Base-by-base conservation (phyloP, 768 basidiomycete genomes). In the Thelephora ganbajun region DNA sequence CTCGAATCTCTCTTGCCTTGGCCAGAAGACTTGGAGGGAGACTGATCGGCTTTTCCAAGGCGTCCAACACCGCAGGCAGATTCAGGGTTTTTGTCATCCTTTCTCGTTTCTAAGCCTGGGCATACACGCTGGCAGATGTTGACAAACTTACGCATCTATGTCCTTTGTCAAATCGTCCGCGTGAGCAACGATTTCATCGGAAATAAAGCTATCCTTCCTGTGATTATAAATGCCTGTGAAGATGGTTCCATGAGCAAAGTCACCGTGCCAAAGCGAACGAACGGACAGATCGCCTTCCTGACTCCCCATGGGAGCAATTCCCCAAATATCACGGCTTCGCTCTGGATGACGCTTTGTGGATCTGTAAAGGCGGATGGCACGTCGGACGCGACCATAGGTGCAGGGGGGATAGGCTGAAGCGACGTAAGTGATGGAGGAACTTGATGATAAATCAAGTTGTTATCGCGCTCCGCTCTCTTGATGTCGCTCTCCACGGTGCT, bases 381-480 rank as follows among this genome's bases (percentile, higher is more conserved):
- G 13, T 63, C 72, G 2, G 79, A 61, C 50, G 79, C 73, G 33
- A 80, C 84, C 58, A 97, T 74, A 9, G 74, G 64, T 2, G 79
- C 77, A 34, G 77, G 77, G 26, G 69, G 66, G 44, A 97, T 79
- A 0, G 72, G 59, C 0, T 79, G 65, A 6, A 96, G 73, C 13
- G 80, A 72, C 2, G 83, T 77, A 3, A 74, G 56, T 0, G 90
- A 68, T 1, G 93, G 91, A 1, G 94, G 70, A 48, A 88, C 82
- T 45, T 88, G 74, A 54, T 96, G 90, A 65, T 97, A 99, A 35
- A 99, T 96, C 6, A 96, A 68, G 62, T 94, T 86, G 60, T 99
- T 99, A 62, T 98, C 94, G 30, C 89, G 77, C 52, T 83, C 77
- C 0, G 93, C 87, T 12, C 88, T 75, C 3, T 68, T 63, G 33